A percentile compares a stretch with the other conserved stretches of the same genome.
phyloP scores from a whole-genome alignment of 2,329 filamentous ascomycete species.

The Leptographium lundbergii region DNA sequence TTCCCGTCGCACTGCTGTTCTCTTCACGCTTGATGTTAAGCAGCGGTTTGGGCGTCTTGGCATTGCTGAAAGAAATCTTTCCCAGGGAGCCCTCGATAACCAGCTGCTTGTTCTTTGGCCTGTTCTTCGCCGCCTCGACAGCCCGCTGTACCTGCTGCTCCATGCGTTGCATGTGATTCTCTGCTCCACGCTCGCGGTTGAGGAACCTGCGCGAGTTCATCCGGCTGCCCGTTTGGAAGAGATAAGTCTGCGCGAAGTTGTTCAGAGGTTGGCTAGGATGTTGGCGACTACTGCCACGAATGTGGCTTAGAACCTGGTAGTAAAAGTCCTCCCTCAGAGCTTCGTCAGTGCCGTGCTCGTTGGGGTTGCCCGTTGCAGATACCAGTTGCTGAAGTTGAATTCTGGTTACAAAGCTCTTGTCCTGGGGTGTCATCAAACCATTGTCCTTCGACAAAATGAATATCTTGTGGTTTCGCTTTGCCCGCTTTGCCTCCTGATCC shows the following conservation, averaged over 20 bases:
- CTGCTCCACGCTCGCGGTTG: constrained; percentile 54
- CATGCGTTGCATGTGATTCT: constrained; percentile 98
- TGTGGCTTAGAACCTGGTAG: constrained; percentile 94
- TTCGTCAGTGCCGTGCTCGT: constrained; percentile 67
- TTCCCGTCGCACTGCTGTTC: constrained; percentile 23
- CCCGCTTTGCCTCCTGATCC: constrained; percentile 83
- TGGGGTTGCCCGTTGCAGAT: constrained; percentile 76
- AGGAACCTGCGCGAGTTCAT: constrained; percentile 64
- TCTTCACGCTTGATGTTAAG: constrained; percentile 91
- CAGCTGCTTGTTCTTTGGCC: constrained; percentile 94
- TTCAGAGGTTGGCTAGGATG: constrained; percentile 87
- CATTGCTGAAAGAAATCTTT: constrained; percentile 98
- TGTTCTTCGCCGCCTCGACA: constrained; percentile 92
- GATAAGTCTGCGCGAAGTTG: constrained; percentile 94
- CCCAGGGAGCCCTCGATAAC: constrained; percentile 93
- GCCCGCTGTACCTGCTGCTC: constrained; percentile 97
- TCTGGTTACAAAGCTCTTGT: constrained; percentile 98
- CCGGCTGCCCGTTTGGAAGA: constrained; percentile 86
- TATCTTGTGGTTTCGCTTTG: constrained; percentile 97
- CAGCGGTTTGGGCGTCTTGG: constrained; percentile 89
- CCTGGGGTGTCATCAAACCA: constrained; percentile 94
- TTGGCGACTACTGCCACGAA: constrained; percentile 77
- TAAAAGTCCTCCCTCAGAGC: constrained; percentile 91
- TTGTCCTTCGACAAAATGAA: constrained; percentile 88
- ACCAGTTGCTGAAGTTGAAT: constrained; percentile 96